Evolutionary conservation across 2,329 filamentous ascomycete genomes (phyloP), one percentile per base, ranked within the genome.

Genomic region (Plectosphaerella sp.): DNA sequence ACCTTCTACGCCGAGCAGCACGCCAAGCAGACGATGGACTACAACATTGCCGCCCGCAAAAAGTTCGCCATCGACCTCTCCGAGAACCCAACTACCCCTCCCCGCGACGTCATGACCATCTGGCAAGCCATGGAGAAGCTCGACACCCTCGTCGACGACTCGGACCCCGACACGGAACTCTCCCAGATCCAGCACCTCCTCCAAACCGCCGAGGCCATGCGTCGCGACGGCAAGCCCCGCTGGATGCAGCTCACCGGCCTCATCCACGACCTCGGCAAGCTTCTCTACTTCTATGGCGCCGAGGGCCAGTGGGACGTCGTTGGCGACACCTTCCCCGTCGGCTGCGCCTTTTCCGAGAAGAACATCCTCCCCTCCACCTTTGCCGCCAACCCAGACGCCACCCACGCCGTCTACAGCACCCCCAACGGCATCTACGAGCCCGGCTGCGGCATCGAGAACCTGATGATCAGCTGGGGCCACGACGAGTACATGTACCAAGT

Each of bases 71-170:
- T 58, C 47, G 53, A 87, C 60, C 74, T 79, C 51, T 89, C 91
- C 73, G 74, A 49, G 47, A 58, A 84, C 68, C 78, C 77, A 58
- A 81, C 84, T 55, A 80, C 80, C 2, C 83, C 88, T 16, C 64
- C 62, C 41, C 73, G 77, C 50, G 83, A 87, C 15, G 79, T 88
- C 68, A 90, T 96, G 88, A 87, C 86, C 56, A 79, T 96, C 67
- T 96, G 91, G 91, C 78, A 95, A 68, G 91, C 91, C 18, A 94
- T 96, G 73, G 89, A 95, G 80, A 92, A 91, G 72, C 86, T 96
- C 64, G 90, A 96, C 79, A 91, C 88, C 0, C 80, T 96, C 49
- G 88, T 96, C 68, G 91, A 96, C 72, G 89, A 95, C 71, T 91
- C 87, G 18, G 91, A 96, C 73, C 91, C 91, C 2, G 91, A 96